Evolutionary conservation across 192 early-diverging fungal genomes (phyloP), one percentile per base, ranked within the genome.

Genomic region (Coemansia sp.): DNA sequence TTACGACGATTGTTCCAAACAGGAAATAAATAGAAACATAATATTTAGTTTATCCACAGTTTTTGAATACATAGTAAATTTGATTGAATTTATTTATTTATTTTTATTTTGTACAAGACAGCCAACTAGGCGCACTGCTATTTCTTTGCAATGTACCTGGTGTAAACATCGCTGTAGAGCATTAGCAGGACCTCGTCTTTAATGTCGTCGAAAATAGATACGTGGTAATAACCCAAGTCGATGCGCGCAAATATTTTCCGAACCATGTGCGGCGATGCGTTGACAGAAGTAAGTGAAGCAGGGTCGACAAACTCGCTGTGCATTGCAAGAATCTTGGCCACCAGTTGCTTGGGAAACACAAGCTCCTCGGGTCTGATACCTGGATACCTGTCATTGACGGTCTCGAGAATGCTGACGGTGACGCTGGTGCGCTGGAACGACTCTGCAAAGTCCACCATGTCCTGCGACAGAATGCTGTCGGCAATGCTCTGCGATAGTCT

Each of bases 91-190:
- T 1, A 32, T 32, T 4, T 32, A 32, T 1, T 32, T 32, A 32
- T 32, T 32, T 32, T 32, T 32, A 2, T 4, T 32, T 32, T 32
- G 32, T 32, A 32, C 32, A 32, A 32, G 32, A 32, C 32, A 32
- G 32, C 32, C 32, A 32, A 2, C 32, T 32, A 32, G 32, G 32
- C 3, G 1, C 32, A 1, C 32, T 32, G 32, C 32, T 32, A 32
- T 32, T 32, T 32, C n/a, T 67, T 70, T 41, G 62, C 54, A 55
- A 72, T 68, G 51, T 68, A 83, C 37, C 75, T 57, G 6, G 75
- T 67, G 61, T 72, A 83, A 21, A 83, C 75, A 48, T 77, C 76
- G 2, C 55, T 73, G 66, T 83, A 83, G 4, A 83, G 74, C 80
- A 83, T 83, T 32, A 72, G 64, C 15, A 83, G 45, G 11, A 83